Evolutionary conservation across 2,329 filamentous ascomycete species (phyloP).

Genomic region (Aspergillus pseudoviridinutans): DNA sequence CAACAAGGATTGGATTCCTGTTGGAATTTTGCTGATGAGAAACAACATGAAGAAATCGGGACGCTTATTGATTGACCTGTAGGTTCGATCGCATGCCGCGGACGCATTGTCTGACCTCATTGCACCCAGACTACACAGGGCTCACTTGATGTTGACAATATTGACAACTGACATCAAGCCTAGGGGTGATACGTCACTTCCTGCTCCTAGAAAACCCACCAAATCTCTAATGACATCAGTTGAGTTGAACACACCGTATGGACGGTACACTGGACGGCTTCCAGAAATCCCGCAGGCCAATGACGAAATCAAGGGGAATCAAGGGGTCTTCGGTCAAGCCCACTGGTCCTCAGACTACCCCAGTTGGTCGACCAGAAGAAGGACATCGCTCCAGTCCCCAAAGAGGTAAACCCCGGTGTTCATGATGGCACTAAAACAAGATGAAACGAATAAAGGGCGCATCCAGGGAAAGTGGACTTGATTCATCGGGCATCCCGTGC

Average conservation of each 20-base stretch:
- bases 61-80: slow-evolving; percentile 68
- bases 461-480: slow-evolving; percentile 14
- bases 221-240: slow-evolving; percentile 62
- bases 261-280: slow-evolving; percentile 62
- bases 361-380: not conserved
- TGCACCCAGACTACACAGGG: slow-evolving; percentile 73
- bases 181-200: slow-evolving; percentile 35
- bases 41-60: slow-evolving; percentile 5
- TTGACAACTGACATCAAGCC: slow-evolving; percentile 46
- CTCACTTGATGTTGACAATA: slow-evolving; percentile 57
- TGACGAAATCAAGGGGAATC: not conserved
- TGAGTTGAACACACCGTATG: slow-evolving; percentile 60
- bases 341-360: not conserved
- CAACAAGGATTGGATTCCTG: slow-evolving; percentile 51
- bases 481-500: not conserved
- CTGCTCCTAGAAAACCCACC: slow-evolving; percentile 59
- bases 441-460: slow-evolving; percentile 5
- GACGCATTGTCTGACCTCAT: slow-evolving; percentile 48
- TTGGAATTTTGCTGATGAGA: slow-evolving; percentile 13
- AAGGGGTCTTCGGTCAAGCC: not conserved
- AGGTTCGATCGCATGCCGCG: slow-evolving; percentile 63
- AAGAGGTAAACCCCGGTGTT: not conserved
- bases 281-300: slow-evolving; percentile 33
- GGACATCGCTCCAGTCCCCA: not conserved
- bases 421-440: not conserved